Percentiles rank a stretch among this genome's conserved stretches.
Conservation (phyloP, 345 rosid genomes). For the Brassica carinata region DNA sequence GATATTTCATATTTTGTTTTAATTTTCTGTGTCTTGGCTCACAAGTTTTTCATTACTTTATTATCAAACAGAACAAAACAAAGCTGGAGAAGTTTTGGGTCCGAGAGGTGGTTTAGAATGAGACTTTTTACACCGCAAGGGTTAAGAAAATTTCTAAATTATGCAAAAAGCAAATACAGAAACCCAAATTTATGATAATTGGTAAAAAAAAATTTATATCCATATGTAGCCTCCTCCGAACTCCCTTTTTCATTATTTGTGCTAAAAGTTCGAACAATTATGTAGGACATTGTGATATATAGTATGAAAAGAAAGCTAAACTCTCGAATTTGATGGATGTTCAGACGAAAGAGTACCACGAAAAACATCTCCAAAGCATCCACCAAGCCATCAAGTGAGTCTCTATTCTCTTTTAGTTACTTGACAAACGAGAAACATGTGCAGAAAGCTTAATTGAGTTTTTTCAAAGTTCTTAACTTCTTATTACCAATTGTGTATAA, state of each 20-base stretch:
- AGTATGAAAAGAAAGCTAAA: conserved; percentile 23
- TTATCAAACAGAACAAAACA: conserved; percentile 3
- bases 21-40: background rate
- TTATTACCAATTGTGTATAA: background rate
- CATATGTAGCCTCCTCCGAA: background rate
- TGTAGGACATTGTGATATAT: conserved; percentile 19
- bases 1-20: background rate
- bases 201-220: conserved; percentile 27
- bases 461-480: background rate
- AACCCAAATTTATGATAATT: conserved; percentile 48
- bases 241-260: background rate
- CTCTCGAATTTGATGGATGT: conserved; percentile 33
- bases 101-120: conserved; percentile 41
- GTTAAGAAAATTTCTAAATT: conserved; percentile 33
- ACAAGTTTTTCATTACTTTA: background rate
- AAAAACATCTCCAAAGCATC: conserved; percentile 27
- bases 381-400: conserved; percentile 35
- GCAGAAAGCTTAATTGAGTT: background rate
- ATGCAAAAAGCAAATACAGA: conserved; percentile 40
- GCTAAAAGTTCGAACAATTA: too few species aligned
- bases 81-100: conserved; percentile 22
- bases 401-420: background rate
- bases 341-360: conserved; percentile 27
- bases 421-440: background rate
- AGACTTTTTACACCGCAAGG: conserved; percentile 45